Percentiles rank a stretch among this genome's conserved stretches.
phyloP scores from a whole-genome alignment of 2,329 filamentous ascomycete species.

The Xylogone sp. region DNA sequence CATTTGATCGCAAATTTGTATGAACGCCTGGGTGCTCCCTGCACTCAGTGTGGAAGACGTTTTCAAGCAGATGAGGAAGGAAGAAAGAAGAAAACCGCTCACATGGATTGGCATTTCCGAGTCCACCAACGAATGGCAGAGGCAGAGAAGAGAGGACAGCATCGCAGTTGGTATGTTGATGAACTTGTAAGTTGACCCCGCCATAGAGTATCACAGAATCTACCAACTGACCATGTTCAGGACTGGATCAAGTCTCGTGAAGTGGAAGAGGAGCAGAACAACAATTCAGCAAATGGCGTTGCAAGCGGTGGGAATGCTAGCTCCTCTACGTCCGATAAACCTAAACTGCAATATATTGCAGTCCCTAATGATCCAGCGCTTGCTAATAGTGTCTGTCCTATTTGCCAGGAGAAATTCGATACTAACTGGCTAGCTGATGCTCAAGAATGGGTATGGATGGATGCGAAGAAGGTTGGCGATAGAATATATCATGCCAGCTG shows the following conservation, averaged over 20 bases:
- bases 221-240: slow-evolving; percentile 37
- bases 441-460: slow-evolving; percentile 96
- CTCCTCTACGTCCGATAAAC: slow-evolving; percentile 37
- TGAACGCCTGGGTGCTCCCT: slow-evolving; percentile 79
- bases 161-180: slow-evolving; percentile 92
- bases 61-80: slow-evolving; percentile 77
- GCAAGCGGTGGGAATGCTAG: slow-evolving; percentile 35
- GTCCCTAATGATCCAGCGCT: slow-evolving; percentile 76
- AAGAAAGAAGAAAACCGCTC: slow-evolving; percentile 79
- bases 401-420: slow-evolving; percentile 94
- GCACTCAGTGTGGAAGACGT: slow-evolving; percentile 84
- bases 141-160: slow-evolving; percentile 78
- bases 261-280: slow-evolving; percentile 62
- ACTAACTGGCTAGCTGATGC: slow-evolving; percentile 88
- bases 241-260: slow-evolving; percentile 91
- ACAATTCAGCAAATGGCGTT: slow-evolving; percentile 33
- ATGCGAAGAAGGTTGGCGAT: slow-evolving; percentile 73
- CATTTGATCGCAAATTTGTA: slow-evolving; percentile 73
- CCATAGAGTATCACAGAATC: background rate
- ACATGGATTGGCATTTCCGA: slow-evolving; percentile 98
- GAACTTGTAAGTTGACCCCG: slow-evolving; percentile 61
- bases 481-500: slow-evolving; percentile 89
- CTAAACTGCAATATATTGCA: slow-evolving; percentile 67
- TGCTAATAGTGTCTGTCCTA: slow-evolving; percentile 78
- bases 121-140: slow-evolving; percentile 88